Evolutionary conservation across 1,139 yeast genomes (phyloP), one percentile per base, ranked within the genome.

Genomic region (Suzukiozyma palmioleophila): DNA sequence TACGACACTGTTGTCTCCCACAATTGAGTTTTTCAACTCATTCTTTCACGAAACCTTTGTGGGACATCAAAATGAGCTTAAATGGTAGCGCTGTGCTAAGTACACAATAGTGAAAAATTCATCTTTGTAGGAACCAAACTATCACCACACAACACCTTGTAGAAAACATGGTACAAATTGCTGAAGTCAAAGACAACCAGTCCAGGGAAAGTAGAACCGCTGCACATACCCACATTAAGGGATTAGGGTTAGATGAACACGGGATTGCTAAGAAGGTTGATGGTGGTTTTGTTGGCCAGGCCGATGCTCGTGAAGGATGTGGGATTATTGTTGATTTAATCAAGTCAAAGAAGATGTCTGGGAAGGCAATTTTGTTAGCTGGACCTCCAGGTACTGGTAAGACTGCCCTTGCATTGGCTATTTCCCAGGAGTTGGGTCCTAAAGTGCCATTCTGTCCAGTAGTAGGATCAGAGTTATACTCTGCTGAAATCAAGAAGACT

Each of bases 361-460:
- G 98, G 24, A 87, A 89, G 59, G 98, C 97, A n/a, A 81, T 92
- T 36, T 66, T 92, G 46, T 72, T 92, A 40, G 97, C 98, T 0
- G 98, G 98, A 44, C 95, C 96, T 3, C 97, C 98, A 13, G 97
- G 97, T 3, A 90, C 97, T 3, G 98, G 98, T 56, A 92, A 92
- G 64, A 92, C 98, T 1, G 98, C 98, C 0, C 73, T 92, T 56
- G 97, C 98, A 0, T 69, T 94, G 43, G 98, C 97, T 1, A 83
- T 94, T 42, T 87, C 97, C 2, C 98, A 92, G 60, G 98, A 92
- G 60, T 73, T 92, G 52, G 99, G 99, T 1, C 97, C 98, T 33
- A 92, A 92, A 57, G 98, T 92, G 39, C 99, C 99, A 36, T 92
- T 92, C 59, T 90, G 97, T 59, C 98, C 98, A 5, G 84, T 92